These are phyloP conservation scores for Nepenthes alata DNA, from an alignment of 179 eudicot genomes.

Conservation along the genomic window DNA sequence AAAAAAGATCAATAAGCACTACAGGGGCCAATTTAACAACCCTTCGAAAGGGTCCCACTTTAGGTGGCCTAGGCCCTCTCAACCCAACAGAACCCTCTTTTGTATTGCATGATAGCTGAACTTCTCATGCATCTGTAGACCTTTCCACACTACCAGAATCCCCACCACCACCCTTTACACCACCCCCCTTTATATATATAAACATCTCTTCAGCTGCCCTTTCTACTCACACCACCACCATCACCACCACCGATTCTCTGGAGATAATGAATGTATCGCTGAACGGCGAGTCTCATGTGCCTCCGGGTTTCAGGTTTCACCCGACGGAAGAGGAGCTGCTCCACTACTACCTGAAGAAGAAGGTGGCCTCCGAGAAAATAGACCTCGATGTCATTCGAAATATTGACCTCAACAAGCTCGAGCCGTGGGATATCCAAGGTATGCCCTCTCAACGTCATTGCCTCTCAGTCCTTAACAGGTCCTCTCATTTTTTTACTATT, in stretches of 20 bases:
- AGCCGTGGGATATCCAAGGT: constrained; percentile 35
- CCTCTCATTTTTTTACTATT: neutral
- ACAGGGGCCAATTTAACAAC: no score
- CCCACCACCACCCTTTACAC: neutral
- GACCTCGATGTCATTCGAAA: constrained; percentile 24
- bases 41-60: neutral
- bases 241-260: no score
- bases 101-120: neutral
- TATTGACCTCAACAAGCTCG: constrained; percentile 22
- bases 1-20: no score
- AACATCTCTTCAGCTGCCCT: neutral
- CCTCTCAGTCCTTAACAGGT: neutral
- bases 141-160: neutral
- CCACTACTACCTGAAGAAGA: constrained; percentile 23
- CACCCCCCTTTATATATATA: neutral
- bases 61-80: neutral
- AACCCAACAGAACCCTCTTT: neutral
- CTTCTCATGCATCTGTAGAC: constrained; percentile 1
- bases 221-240: neutral
- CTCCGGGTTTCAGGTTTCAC: constrained; percentile 29
- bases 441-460: neutral
- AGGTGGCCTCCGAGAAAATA: constrained; percentile 15
- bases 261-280: constrained; percentile 3
- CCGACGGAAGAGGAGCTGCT: constrained; percentile 33
- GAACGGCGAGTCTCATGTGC: constrained; percentile 17